Base-by-base conservation (phyloP, 768 basidiomycete species). In the Kwoniella dejecticola region DNA sequence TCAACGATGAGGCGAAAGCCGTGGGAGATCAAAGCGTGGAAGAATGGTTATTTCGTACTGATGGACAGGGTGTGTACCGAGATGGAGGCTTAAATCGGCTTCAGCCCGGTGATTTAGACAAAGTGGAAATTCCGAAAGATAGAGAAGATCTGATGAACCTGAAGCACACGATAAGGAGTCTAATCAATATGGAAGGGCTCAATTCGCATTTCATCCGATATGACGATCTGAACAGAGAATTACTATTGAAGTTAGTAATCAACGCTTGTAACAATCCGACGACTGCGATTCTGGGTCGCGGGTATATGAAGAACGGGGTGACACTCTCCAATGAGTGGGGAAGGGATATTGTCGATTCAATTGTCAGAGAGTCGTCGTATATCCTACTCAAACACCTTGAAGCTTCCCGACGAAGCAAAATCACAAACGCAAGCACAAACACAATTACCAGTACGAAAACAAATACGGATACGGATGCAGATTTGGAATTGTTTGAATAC, bases 201-300 rank as follows among this genome's bases (percentile, higher is more conserved):
- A 80, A 84, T 15, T 81, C 86, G 15, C 80, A 81, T 4, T 89
- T 90, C 86, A 81, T 81, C 27, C 84, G 89, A 0, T 84, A 89
- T 63, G 81, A 84, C 1, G 82, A 87, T 17, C 73, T 95, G 21
- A 86, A 91, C 64, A 80, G 86, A 29, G 81, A 83, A 23, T 84
- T 93, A 80, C 86, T 88, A 38, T 86, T 85, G 63, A 93, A 92
- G 80, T 80, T 96, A 44, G 90, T 87, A 29, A 84, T 89, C 60
- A 91, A 95, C 75, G 81, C 87, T 12, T 83, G 86, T 67, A 85
- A 97, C 77, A 92, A 96, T 71, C 87, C 95, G 1, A 83, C 97
- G 57, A 90, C 92, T 0, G 89, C 90, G 8, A 75, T 97, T 23
- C 80, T 91, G 63, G 85, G 85, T 29, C 30, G 31, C 10, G 74